Conservation (phyloP, 305 asterid genomes). For the Fraxinus ornus region DNA sequence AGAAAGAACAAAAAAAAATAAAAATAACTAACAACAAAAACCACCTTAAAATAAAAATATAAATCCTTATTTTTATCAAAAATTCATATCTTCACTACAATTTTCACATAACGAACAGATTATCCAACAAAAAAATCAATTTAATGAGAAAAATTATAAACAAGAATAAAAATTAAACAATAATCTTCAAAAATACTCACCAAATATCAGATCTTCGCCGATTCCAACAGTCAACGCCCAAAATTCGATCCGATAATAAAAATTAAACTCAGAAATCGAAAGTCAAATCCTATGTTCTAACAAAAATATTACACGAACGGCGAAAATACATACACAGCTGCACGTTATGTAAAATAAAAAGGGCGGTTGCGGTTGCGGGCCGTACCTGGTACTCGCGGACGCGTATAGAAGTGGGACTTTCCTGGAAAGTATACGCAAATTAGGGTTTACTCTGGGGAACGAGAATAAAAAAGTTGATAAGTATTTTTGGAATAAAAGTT, state of each 20-base stretch:
- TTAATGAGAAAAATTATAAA: background rate
- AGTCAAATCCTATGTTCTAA: constrained; percentile 18
- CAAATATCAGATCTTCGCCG: constrained; percentile 27
- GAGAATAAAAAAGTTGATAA: background rate
- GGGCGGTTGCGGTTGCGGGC: background rate
- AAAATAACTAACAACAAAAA: background rate
- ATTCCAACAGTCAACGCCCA: constrained; percentile 24
- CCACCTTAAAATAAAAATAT: background rate
- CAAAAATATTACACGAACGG: constrained; percentile 1
- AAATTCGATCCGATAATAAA: constrained; percentile 21
- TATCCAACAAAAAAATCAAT: background rate
- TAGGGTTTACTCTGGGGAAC: constrained; percentile 25
- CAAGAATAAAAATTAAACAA: background rate
- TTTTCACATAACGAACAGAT: background rate
- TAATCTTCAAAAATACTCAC: constrained; percentile 26
- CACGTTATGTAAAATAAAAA: background rate
- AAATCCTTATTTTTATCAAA: background rate
- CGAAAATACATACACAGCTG: constrained; percentile 2
- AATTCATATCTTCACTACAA: background rate
- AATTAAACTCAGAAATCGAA: constrained; percentile 7
- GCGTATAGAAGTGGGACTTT: constrained; percentile 43
- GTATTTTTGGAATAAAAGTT: background rate
- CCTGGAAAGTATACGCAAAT: constrained; percentile 34
- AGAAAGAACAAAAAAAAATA: background rate
- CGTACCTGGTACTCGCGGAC: constrained; percentile 44